Percentiles rank a stretch among this genome's conserved stretches.
Conservation (phyloP, 176 grass and related monocot genomes). For the Triticum aestivum region DNA sequence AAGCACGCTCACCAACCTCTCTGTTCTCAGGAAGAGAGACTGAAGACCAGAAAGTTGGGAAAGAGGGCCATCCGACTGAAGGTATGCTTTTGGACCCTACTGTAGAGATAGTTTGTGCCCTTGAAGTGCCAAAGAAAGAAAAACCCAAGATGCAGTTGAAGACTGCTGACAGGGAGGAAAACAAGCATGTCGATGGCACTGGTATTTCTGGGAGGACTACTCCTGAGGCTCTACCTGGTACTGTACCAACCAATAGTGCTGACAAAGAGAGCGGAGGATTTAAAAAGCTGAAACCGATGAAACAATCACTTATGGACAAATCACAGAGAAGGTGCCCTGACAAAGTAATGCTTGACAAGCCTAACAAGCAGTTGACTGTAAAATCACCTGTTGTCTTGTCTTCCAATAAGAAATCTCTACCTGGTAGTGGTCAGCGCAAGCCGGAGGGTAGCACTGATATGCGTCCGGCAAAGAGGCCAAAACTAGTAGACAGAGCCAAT, state of each 20-base stretch:
- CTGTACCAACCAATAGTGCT: constrained; percentile 26
- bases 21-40: constrained; percentile 20
- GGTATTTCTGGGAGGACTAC: constrained; percentile 29
- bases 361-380: constrained; percentile 37
- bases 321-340: constrained; percentile 38
- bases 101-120: constrained; percentile 33
- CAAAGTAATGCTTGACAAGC: constrained; percentile 28
- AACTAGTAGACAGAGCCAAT: constrained; percentile 32
- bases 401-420: constrained; percentile 41
- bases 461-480: constrained; percentile 45
- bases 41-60: constrained; percentile 37
- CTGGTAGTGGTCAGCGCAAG: constrained; percentile 40
- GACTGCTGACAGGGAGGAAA: constrained; percentile 48
- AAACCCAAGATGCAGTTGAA: constrained; percentile 38
- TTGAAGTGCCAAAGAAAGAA: constrained; percentile 42
- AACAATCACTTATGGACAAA: constrained; percentile 44
- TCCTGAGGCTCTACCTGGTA: constrained; percentile 22
- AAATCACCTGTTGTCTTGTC: constrained; percentile 34
- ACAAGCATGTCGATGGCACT: constrained; percentile 9
- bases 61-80: constrained; percentile 31
- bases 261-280: constrained; percentile 38
- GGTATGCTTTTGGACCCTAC: constrained; percentile 34
- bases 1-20: constrained; percentile 26
- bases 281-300: constrained; percentile 45
- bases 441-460: constrained; percentile 38